phyloP scores from a whole-genome alignment of 441 rosid species.

The Flueggea neowawraea region DNA sequence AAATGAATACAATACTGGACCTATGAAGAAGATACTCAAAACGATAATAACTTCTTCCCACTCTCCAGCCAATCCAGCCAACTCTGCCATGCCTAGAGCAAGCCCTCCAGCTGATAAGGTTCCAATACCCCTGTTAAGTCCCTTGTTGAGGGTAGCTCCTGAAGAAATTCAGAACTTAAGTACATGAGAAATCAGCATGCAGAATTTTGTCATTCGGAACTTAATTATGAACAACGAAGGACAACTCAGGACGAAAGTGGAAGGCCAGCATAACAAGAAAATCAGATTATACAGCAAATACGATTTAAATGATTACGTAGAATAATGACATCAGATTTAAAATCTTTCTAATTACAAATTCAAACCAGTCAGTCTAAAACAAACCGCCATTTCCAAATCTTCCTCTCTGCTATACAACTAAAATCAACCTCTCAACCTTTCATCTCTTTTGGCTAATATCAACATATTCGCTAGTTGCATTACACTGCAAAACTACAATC shows the following conservation, averaged over 20 bases:
- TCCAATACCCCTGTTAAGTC: constrained; percentile 87
- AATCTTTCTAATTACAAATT: too few species aligned
- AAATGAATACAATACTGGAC: constrained; percentile 26
- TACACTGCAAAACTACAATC: too few species aligned
- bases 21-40: constrained; percentile 74
- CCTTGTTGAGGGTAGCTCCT: constrained; percentile 70
- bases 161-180: constrained; percentile 5
- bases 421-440: too few species aligned
- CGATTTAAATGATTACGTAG: too few species aligned
- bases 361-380: too few species aligned
- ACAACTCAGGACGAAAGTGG: not conserved
- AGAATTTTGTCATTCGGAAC: not conserved
- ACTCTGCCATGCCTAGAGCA: constrained; percentile 78
- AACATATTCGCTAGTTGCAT: too few species aligned
- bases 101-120: constrained; percentile 89
- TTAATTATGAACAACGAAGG: too few species aligned
- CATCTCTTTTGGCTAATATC: too few species aligned
- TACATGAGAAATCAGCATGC: constrained; percentile 3
- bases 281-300: not conserved
- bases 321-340: too few species aligned
- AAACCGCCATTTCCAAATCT: too few species aligned
- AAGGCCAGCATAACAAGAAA: not conserved
- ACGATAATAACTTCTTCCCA: constrained; percentile 64
- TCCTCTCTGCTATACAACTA: too few species aligned
- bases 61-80: constrained; percentile 49